Evolutionary conservation across 176 grass and related monocot genomes (phyloP), one percentile per base, ranked within the genome.

Genomic region (Phragmites australis): DNA sequence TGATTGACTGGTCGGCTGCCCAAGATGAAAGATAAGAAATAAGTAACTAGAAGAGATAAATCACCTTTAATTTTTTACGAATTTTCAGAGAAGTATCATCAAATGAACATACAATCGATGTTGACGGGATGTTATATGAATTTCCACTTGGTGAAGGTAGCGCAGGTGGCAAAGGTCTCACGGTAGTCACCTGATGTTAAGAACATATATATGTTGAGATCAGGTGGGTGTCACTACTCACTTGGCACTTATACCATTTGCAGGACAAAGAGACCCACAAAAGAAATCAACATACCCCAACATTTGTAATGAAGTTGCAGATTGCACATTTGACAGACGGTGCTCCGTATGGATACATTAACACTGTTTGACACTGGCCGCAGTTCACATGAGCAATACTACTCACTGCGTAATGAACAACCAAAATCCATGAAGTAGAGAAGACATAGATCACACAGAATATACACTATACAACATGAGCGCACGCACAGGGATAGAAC

Each of bases 311-410:
- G 54, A 89, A 94, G 84, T 97, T 89, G 88, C 92, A 97, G 81
- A 90, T 70, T 13, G 95, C 85, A 32, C 95, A 97, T 91, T 94
- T 97, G 51, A 97, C 88, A 56, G 94, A 94, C 25, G 81, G 70
- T 79, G 94, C 89, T 60, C 94, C 91, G 1, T 81, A 91, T 76
- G 94, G 94, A 71, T 92, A 97, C 87, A 97, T 91, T 77, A 97
- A 84, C 26, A 88, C 79, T 55, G 84, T 94, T 70, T 68, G 81
- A 60, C 94, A 97, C 63, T 92, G 91, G 60, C 85, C 89, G 45
- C 91, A 97, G 77, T 86, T 92, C 65, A 97, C 84, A 77, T 93
- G 89, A 84, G 94, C 87, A 81, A 83, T 79, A 43, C 75, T 76
- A 87, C 65, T 93, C 83, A 87, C 94, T 93, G 88, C 89, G 89